Base-by-base conservation (phyloP, 164 flowering plant species). In the Umbilicus rupestris region DNA sequence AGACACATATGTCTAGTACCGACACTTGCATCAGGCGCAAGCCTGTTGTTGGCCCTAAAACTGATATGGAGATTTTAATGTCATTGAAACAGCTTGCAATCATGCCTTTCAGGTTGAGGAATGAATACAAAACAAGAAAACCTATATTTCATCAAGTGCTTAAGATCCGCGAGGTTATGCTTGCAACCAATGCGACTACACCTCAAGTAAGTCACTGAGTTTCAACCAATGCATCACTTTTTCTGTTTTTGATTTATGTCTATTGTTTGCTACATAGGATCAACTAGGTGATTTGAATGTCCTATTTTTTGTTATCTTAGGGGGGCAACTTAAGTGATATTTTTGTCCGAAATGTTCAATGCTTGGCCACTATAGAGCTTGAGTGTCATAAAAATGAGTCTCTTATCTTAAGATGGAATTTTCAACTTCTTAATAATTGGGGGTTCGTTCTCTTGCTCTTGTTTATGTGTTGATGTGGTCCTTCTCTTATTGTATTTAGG, bases 61-160 rank as follows among this genome's bases (percentile, higher is more conserved):
- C 64, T 16, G 62, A 63, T 64, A 58, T 30, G 30, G 75, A 69
- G 55, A 41, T 72, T 69, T 22, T 78, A 39, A 17, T 50, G 55
- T 52, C 58, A 66, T 39, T 78, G n/a, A 76, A 69, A 69, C 47
- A 31, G 30, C 74, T 70, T 45, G 76, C 78, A 22, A 14, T 68
- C 44, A 69, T 76, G 70, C 79, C 76, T 17, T 70, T 69, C 44
- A 63, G 59, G 26, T 52, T 46, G 3, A 60, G 39, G 44, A 31
- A 60, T 31, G 37, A 73, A 44, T 26, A 2, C 2, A 28, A 63
- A 29, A 63, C 57, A 11, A 44, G 58, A 20, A 46, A 14, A 39
- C 66, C 39, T 29, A 45, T 69, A 35, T 24, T 66, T 31, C 37
- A 69, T 69, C 76, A 73, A 57, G 45, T 68, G 47, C 72, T 79